Evolutionary conservation across 805 yeast genomes (phyloP), one percentile per base, ranked within the genome.

Genomic region (Metschnikowia hibisci): DNA sequence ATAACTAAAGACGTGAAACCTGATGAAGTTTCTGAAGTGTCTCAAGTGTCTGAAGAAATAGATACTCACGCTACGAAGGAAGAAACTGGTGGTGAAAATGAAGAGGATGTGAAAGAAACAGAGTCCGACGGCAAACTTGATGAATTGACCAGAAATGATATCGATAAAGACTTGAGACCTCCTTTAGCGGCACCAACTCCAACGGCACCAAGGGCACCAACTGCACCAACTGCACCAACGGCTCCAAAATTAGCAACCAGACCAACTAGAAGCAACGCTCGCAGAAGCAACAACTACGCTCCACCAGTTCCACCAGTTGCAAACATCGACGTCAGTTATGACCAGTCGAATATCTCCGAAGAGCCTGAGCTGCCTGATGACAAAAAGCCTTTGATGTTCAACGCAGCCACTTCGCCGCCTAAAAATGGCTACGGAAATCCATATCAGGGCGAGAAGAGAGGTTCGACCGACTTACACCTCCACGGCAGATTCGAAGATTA

Each of bases 281-380:
- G 28, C 39, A 27, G 39, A 18, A 35, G 39, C 20, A 41, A 44
- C 16, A 9, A 31, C 9, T 32, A 41, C n/a, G 38, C 45, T 8
- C 41, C 45, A 10, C 30, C 44, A 11, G 37, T n/a, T 8, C 41
- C 45, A 10, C 30, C 44, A 11, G 37, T n/a, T 20, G 42, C 58
- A 3, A 64, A 65, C 39, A 49, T 64, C 13, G 71, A 66, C 39
- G 63, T 60, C 20, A 62, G 68, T 33, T 66, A 63, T 45, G 69
- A 65, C 28, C 48, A 46, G 9, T 56, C 50, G 6, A 23, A 15
- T n/a, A 45, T 42, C 8, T 41, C 42, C 6, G 52, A 46, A 9
- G 26, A 36, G 6, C 47, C 44, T 3, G 42, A 31, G 6, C 41
- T 36, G 13, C 32, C 16, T 5, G 48, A 23, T 23, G 30, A 30